Evolutionary conservation across 2,329 filamentous ascomycete genomes (phyloP).

Genomic region (Phyllosticta paracitricarpa): DNA sequence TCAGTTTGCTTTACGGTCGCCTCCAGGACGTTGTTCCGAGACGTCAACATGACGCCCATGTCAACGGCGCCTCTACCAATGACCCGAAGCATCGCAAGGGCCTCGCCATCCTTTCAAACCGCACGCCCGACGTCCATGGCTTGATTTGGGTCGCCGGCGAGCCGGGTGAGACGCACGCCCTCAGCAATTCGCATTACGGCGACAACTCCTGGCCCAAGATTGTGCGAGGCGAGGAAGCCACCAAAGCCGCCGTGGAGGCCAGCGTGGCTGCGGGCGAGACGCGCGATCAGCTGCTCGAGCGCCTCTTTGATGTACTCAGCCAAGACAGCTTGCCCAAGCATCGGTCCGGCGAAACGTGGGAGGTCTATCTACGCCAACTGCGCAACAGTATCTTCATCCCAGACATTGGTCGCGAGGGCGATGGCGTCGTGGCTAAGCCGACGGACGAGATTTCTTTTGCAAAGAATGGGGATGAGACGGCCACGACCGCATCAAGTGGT

Average conservation of each 20-base stretch:
- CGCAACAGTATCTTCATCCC: slow-evolving; percentile 54
- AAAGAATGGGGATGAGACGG: slow-evolving; percentile 18
- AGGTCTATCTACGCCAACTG: slow-evolving; percentile 47
- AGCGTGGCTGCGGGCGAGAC: slow-evolving; percentile 32
- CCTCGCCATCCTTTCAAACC: slow-evolving; percentile 53
- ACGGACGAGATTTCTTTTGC: slow-evolving; percentile 34
- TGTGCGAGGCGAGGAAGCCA: slow-evolving; percentile 44
- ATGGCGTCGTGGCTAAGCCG: slow-evolving; percentile 28
- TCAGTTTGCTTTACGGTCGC: slow-evolving; percentile 51
- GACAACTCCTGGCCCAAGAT: slow-evolving; percentile 55
- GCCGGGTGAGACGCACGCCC: slow-evolving; percentile 43
- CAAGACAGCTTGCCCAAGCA: slow-evolving; percentile 46
- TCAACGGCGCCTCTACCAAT: background rate
- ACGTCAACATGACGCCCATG: background rate
- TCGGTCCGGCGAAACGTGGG: slow-evolving; percentile 39
- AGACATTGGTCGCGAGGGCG: slow-evolving; percentile 39
- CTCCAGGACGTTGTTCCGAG: slow-evolving; percentile 33
- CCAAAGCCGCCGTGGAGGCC: slow-evolving; percentile 38
- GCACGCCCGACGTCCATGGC: slow-evolving; percentile 42
- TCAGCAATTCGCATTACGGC: slow-evolving; percentile 52
- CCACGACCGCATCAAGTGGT: slow-evolving; percentile 32
- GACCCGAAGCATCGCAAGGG: slow-evolving; percentile 18
- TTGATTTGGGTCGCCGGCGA: slow-evolving; percentile 42
- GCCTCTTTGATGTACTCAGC: slow-evolving; percentile 43
- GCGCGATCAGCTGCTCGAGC: slow-evolving; percentile 41